Evolutionary conservation across 345 rosid species (phyloP), one percentile per base, ranked within the genome.

Genomic region (Pistacia integerrima): DNA sequence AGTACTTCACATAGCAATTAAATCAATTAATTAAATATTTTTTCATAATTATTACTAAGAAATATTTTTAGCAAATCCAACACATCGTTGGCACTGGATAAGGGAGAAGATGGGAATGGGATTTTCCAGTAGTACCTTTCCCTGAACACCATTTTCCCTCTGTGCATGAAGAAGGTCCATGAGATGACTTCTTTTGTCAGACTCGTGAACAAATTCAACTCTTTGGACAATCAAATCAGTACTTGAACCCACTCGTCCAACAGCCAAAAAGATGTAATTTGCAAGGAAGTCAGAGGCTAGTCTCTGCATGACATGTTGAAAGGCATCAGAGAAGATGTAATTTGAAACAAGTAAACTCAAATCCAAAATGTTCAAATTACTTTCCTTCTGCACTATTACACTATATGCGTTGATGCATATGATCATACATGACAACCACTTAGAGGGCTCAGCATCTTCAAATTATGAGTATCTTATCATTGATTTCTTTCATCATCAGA

Each of bases 151-250:
- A 86, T 83, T 90, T 70, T 81, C 94, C 85, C 91, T 90, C 77
- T 96, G 99, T 20, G 99, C 99, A 66, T 93, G 97, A 81, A 96
- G 97, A 70, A 96, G 98, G 82, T 96, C 99, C 99, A 96, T 96
- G 59, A 96, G 98, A 72, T 93, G 95, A 81, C 99, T 96, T 88
- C 99, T 93, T 85, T 96, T 96, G 87, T 96, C 99, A 46, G 97
- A 80, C 52, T 96, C 98, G 1, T 87, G 93, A 67, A 96, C 99
- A 84, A 88, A 90, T 79, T 93, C 99, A 77, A 96, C 98, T 82
- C 99, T 91, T 82, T 96, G 99, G 74, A 85, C 92, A 81, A 96
- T 96, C 87, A 96, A 85, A 87, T 96, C 99, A 70, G 99, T 96
- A 83, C 99, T 96, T 51, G 99, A 96, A 72, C 99, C 99, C 69